These are phyloP conservation scores for Globisporangium echinulatum DNA, from an alignment of 352 stramenopile genomes.

Conservation along the genomic window DNA sequence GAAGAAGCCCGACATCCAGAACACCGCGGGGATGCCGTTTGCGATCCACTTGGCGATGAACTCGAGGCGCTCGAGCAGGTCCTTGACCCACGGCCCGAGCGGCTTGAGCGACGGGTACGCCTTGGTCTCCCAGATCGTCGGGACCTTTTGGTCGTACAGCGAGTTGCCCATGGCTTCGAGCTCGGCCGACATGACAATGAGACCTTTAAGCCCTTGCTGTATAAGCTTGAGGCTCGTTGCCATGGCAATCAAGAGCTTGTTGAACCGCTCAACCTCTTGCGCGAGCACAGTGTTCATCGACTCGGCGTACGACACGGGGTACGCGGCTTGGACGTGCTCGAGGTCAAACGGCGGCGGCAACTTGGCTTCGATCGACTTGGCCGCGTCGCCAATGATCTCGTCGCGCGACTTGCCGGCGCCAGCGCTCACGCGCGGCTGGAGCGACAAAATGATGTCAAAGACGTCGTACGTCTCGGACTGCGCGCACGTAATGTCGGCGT, in stretches of 20 bases:
- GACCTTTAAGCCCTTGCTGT: slow-evolving; percentile 62
- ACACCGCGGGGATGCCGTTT: slow-evolving; percentile 70
- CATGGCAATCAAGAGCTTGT: slow-evolving; percentile 70
- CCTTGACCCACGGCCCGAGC: slow-evolving; percentile 82
- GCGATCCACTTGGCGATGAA: slow-evolving; percentile 76
- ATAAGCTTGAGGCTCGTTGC: slow-evolving; percentile 56
- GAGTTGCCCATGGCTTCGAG: slow-evolving; percentile 82
- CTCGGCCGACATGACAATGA: slow-evolving; percentile 85
- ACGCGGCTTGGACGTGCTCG: slow-evolving; percentile 71
- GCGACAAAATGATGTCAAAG: slow-evolving; percentile 82
- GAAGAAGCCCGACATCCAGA: slow-evolving; percentile 91
- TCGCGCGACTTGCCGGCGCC: slow-evolving; percentile 67
- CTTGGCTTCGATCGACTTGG: slow-evolving; percentile 58
- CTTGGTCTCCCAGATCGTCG: slow-evolving; percentile 79
- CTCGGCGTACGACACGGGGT: slow-evolving; percentile 89
- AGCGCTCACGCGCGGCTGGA: slow-evolving; percentile 66
- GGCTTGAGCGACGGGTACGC: slow-evolving; percentile 90
- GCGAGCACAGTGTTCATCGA: slow-evolving; percentile 95
- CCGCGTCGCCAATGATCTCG: slow-evolving; percentile 71
- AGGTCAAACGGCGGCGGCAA: slow-evolving; percentile 67
- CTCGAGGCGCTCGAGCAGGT: slow-evolving; percentile 70
- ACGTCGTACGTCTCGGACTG: slow-evolving; percentile 85
- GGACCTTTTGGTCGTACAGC: slow-evolving; percentile 88
- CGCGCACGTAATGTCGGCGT: slow-evolving; percentile 91
- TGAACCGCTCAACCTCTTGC: slow-evolving; percentile 83